Conservation (phyloP, 1,139 yeast species). For the Scheffersomyces cryptocercus region DNA sequence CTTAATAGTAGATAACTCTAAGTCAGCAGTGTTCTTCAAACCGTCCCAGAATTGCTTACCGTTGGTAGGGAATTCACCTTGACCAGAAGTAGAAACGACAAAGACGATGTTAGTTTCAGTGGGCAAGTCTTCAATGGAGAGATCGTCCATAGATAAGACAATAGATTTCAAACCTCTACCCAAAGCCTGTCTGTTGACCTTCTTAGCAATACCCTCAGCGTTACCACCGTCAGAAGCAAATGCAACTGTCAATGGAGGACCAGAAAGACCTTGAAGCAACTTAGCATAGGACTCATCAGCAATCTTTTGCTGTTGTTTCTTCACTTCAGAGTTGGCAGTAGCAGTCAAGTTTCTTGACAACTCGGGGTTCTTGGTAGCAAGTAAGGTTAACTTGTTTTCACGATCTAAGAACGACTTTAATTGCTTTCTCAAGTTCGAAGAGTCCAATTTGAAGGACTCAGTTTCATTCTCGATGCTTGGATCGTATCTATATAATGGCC, state of each 20-base stretch:
- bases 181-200: slow-evolving; percentile 79
- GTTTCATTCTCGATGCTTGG: slow-evolving; percentile 53
- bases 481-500: slow-evolving; percentile 91
- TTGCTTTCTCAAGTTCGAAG: slow-evolving; percentile 77
- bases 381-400: slow-evolving; percentile 80
- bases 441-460: slow-evolving; percentile 74
- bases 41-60: slow-evolving; percentile 92
- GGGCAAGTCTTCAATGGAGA: slow-evolving; percentile 76
- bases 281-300: slow-evolving; percentile 79
- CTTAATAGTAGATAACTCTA: slow-evolving; percentile 70
- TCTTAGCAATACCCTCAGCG: slow-evolving; percentile 82
- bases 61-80: slow-evolving; percentile 96
- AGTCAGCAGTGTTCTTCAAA: slow-evolving; percentile 65
- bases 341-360: slow-evolving; percentile 73
- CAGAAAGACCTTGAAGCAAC: slow-evolving; percentile 82
- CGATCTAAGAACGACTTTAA: slow-evolving; percentile 81
- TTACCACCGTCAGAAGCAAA: slow-evolving; percentile 97
- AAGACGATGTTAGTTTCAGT: slow-evolving; percentile 81
- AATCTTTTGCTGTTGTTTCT: slow-evolving; percentile 59
- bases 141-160: slow-evolving; percentile 82
- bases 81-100: slow-evolving; percentile 91
- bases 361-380: slow-evolving; percentile 70
- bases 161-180: slow-evolving; percentile 84
- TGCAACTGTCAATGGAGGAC: slow-evolving; percentile 88
- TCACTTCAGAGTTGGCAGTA: slow-evolving; percentile 60